Conservation (phyloP, 23 red algal genomes). For the Pyropia haitanensis region DNA sequence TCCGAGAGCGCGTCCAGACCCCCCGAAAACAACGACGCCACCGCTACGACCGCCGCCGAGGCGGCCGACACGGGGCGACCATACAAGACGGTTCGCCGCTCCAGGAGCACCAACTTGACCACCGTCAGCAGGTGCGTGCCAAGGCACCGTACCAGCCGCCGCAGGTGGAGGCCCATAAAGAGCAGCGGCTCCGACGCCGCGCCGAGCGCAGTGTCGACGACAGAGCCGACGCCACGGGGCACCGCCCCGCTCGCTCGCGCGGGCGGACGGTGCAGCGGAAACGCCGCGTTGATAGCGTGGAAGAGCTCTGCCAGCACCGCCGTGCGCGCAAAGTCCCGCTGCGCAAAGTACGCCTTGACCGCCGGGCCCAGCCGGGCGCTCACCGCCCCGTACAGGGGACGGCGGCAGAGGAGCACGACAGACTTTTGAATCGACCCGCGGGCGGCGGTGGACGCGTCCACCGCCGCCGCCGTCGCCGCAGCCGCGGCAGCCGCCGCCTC, state of each 20-base stretch:
- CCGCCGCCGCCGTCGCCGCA: background rate
- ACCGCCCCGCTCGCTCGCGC: too few relatives aligned
- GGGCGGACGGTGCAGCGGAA: slow-evolving; percentile 20
- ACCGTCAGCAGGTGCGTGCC: slow-evolving; percentile 61
- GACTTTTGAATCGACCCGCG: slow-evolving; percentile 74
- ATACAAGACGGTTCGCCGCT: slow-evolving; percentile 57
- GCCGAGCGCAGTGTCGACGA: slow-evolving; percentile 7
- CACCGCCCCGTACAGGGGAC: slow-evolving; percentile 68
- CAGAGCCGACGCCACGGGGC: too few relatives aligned
- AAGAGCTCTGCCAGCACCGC: slow-evolving; percentile 56
- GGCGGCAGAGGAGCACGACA: slow-evolving; percentile 70
- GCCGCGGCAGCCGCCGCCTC: too few relatives aligned
- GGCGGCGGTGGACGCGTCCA: slow-evolving; percentile 51
- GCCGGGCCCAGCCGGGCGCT: slow-evolving; percentile 59
- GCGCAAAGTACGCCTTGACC: slow-evolving; percentile 82
- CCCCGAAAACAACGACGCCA: slow-evolving; percentile 58
- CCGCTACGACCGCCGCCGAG: slow-evolving; percentile 55
- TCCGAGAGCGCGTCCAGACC: slow-evolving; percentile 39
- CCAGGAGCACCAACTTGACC: slow-evolving; percentile 74
- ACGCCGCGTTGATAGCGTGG: slow-evolving; percentile 64
- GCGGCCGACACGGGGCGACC: slow-evolving; percentile 52
- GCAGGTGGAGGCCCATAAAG: slow-evolving; percentile 65
- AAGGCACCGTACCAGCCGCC: slow-evolving; percentile 39
- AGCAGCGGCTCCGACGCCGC: slow-evolving; percentile 16
- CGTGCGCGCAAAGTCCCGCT: slow-evolving; percentile 80